Evolutionary conservation across 2,329 filamentous ascomycete species (phyloP).

Genomic region (Talaromyces sp.): DNA sequence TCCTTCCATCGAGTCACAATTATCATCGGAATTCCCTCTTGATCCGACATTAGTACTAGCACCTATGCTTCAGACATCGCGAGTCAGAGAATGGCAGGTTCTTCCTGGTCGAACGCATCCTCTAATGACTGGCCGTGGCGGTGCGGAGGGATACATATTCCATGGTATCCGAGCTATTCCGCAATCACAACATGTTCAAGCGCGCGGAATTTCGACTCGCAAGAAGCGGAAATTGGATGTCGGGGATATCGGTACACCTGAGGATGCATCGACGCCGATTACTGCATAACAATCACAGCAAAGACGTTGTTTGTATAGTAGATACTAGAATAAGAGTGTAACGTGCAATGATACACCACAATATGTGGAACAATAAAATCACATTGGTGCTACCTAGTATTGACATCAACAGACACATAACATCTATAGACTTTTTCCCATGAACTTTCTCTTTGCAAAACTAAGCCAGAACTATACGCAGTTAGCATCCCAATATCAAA

Average conservation of each 20-base stretch:
- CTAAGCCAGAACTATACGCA: slow-evolving; percentile 90
- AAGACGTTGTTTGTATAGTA: background rate
- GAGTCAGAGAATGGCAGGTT: slow-evolving; percentile 83
- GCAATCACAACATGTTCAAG: slow-evolving; percentile 74
- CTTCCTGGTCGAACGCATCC: slow-evolving; percentile 89
- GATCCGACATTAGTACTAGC: slow-evolving; percentile 83
- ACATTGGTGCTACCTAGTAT: slow-evolving; percentile 14
- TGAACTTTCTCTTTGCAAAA: slow-evolving; percentile 99
- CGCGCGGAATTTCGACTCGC: slow-evolving; percentile 67
- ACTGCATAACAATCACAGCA: background rate
- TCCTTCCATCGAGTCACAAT: slow-evolving; percentile 24
- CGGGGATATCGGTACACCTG: background rate
- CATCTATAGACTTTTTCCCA: slow-evolving; percentile 81
- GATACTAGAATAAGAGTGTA: background rate
- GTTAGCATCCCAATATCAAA: background rate
- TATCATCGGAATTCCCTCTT: slow-evolving; percentile 71
- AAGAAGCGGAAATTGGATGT: slow-evolving; percentile 65
- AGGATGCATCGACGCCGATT: slow-evolving; percentile 8
- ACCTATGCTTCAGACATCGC: slow-evolving; percentile 74
- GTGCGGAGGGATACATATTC: slow-evolving; percentile 86
- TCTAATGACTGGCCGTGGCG: slow-evolving; percentile 83
- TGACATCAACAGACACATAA: slow-evolving; percentile 5
- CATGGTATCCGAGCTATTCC: slow-evolving; percentile 80
- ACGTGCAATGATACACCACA: background rate
- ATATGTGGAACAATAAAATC: slow-evolving; percentile 3